Base-by-base conservation (phyloP, 352 stramenopile species). In the Elongisporangium undulatum region DNA sequence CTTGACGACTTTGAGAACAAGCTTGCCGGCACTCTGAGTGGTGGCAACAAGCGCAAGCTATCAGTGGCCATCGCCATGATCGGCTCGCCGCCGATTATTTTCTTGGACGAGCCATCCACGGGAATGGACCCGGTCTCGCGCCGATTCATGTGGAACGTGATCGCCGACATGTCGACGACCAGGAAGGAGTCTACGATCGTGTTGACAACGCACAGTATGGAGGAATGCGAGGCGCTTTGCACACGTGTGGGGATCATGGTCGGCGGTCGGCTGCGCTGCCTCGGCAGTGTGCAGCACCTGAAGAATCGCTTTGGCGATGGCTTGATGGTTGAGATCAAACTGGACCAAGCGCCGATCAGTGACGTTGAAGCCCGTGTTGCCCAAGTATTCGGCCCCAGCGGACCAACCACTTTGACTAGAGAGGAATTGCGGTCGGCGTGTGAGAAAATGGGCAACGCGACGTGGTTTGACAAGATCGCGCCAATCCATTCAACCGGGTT, bases 301-400 rank as follows among this genome's bases (percentile, higher is more conserved):
- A 99, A 99, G 77, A 81, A 79, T 62, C 90, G 92, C 21, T 99
- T 99, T 64, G 97, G 96, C n/a, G 77, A 97, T 57, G 97, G 95
- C 0, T 93, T 97, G 45, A 88, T 97, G 72, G 69, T 98, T 19
- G 88, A 98, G 41, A 52, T 91, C 22, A 89, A 89, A 60, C 65
- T 92, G 20, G 49, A 71, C 39, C 52, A 69, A 51, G 72, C 70
- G 1, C 41, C 69, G 0, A 68, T 55, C 2, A 56, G 75, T 12
- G 69, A 77, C 19, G 64, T 92, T 17, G 49, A 69, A 2, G 58
- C 34, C 8, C 62, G 74, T 12, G 62, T 84, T n/a, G 63, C 65
- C 17, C 48, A 62, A 17, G 60, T 67, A 5, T 87, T 83, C 34
- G 56, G 57, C 49, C 13, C 29, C 29, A 13, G 29, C 13, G 29